A percentile compares a stretch with the other conserved stretches of the same genome.
These are phyloP conservation scores for Tetrapyrgos nigripes DNA, from an alignment of 1,284 basidiomycete species.

Conservation along the genomic window DNA sequence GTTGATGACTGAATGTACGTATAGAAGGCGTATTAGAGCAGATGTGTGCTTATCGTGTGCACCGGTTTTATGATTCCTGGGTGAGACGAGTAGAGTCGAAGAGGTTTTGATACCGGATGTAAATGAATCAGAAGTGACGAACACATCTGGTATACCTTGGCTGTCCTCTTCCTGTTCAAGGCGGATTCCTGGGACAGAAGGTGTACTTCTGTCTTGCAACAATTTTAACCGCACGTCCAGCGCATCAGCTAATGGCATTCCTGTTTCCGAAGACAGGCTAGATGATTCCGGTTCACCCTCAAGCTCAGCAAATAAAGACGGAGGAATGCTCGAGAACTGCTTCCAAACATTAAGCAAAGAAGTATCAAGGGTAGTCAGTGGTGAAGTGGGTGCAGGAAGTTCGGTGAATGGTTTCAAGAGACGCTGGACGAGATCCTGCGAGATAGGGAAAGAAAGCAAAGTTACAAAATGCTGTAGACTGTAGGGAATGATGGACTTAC, in stretches of 20 bases:
- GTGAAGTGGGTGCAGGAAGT: slow-evolving; percentile 52
- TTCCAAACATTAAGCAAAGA: slow-evolving; percentile 57
- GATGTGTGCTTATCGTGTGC: slow-evolving; percentile 68
- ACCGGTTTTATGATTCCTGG: slow-evolving; percentile 50
- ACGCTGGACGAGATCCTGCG: slow-evolving; percentile 71
- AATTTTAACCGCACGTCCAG: slow-evolving; percentile 59
- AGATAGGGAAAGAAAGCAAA: not conserved
- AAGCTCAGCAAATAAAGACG: slow-evolving; percentile 55
- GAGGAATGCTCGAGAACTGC: slow-evolving; percentile 64
- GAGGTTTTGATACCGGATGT: slow-evolving; percentile 14
- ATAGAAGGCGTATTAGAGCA: slow-evolving; percentile 73
- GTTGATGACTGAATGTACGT: slow-evolving; percentile 73
- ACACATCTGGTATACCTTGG: slow-evolving; percentile 32
- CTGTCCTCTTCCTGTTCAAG: slow-evolving; percentile 39
- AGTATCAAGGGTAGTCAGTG: slow-evolving; percentile 51
- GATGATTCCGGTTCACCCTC: slow-evolving; percentile 56
- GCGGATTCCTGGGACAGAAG: slow-evolving; percentile 60
- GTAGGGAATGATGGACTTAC: slow-evolving; percentile 43
- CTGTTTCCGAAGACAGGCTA: slow-evolving; percentile 47
- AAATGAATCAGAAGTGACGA: slow-evolving; percentile 33
- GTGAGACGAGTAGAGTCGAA: slow-evolving; percentile 59
- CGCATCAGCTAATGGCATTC: slow-evolving; percentile 54
- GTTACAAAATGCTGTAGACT: not conserved
- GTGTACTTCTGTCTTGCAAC: slow-evolving; percentile 45
- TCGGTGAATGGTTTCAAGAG: slow-evolving; percentile 60